These are phyloP conservation scores for Liquidambar formosana DNA, from an alignment of 164 flowering plant species.

Conservation along the genomic window DNA sequence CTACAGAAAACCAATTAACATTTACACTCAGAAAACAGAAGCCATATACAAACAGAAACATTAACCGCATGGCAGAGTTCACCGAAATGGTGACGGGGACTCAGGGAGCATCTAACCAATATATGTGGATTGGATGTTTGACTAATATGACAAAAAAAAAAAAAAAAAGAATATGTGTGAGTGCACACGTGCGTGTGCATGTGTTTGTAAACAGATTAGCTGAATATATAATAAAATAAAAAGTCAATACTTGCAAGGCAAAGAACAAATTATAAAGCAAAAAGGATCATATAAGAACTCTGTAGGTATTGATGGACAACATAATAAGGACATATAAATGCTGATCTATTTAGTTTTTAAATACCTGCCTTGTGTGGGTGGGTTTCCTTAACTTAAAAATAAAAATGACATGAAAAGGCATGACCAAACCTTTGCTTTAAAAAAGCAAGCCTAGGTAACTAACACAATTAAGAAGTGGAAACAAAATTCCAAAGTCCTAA, in stretches of 20 bases:
- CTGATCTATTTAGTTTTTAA: too few relatives aligned
- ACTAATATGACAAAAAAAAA: not conserved
- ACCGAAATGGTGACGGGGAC: not conserved
- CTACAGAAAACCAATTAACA: slow-evolving; percentile 49
- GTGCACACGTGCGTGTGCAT: too few relatives aligned
- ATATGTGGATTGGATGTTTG: not conserved
- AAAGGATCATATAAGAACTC: too few relatives aligned
- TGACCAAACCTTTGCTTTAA: too few relatives aligned
- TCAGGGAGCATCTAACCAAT: not conserved
- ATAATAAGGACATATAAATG: not conserved
- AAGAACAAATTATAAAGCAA: not conserved
- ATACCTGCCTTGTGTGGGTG: too few relatives aligned
- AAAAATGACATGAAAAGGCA: too few relatives aligned
- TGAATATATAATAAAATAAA: not conserved
- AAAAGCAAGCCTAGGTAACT: too few relatives aligned
- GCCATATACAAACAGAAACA: not conserved
- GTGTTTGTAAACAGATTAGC: not conserved
- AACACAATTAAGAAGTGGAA: too few relatives aligned
- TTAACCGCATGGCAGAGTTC: not conserved
- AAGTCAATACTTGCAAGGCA: not conserved
- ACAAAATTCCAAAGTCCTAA: too few relatives aligned
- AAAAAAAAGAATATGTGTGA: too few relatives aligned
- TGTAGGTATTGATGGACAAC: not conserved
- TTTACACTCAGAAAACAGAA: slow-evolving; percentile 14
- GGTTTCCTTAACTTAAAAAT: too few relatives aligned